Base-by-base conservation (phyloP, 2,329 filamentous ascomycete species). In the Aspergillus eucalypticola region DNA sequence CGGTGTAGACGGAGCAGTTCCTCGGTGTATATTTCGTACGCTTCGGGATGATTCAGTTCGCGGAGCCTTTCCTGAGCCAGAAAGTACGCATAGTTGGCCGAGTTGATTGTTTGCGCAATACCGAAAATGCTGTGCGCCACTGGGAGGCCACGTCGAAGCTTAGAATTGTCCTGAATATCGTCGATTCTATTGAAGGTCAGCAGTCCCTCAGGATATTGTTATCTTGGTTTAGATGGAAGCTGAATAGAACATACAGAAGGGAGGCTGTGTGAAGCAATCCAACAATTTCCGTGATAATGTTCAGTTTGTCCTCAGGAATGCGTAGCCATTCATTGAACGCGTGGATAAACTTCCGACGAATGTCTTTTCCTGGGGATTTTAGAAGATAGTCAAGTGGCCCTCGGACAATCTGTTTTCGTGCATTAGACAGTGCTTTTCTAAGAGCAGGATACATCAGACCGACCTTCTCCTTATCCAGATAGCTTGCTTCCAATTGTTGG, bases 111-210 rank as follows among this genome's bases (percentile, higher is more conserved):
- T 62, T 82, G 81, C 3, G 79, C 74, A 8, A 72, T 72, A 25
- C 81, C 81, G 65, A 81, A 83, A 48, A 83, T 77, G 55, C 70
- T 75, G 67, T 83, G 81, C 0, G 81, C 78, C 2, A 79, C 77
- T 3, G 81, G 80, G 4, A 75, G 68, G 1, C 81, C 81, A 32
- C 81, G 74, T 6, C 80, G 77, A 25, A 82, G 71, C 5, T 72
- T 64, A 2, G 80, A 82, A 53, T 70, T 71, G 65, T 83, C 81
- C 68, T 83, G 73, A 23, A 83, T 76, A 57, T 83, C 81, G 62
- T 83, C 81, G 65, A 82, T 75, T 39, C 76, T 78, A 50, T 11
- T 5, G 5, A 29, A 13, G 15, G 8, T 46, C 19, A 46, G 21
- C 5, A 2, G 11, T 2, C 27, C 27, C 8, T 21, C 21, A 3